Evolutionary conservation across 176 grass and related monocot species (phyloP), one percentile per base, ranked within the genome.

Genomic region (Secale cereale): DNA sequence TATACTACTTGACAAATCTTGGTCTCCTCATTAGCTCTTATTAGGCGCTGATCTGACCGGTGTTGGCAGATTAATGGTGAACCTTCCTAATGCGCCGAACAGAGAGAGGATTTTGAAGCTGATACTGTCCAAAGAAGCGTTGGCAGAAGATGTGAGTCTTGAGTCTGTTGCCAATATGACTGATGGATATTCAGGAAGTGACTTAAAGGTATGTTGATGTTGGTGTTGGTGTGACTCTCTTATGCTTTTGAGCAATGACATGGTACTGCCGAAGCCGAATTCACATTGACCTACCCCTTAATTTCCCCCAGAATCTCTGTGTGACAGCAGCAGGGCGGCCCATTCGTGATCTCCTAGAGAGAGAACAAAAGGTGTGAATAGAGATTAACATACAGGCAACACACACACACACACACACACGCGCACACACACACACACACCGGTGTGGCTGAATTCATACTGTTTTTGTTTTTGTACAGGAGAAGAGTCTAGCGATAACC

Each of bases 161-260:
- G 39, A 88, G 66, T 67, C 19, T 7, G 45, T 94, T 86, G 90
- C 95, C 45, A 94, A 91, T 82, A 92, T 82, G 86, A 91, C 95
- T 65, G 86, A 91, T 75, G 90, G 92, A 82, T 97, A 89, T 83
- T 97, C 92, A 52, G 95, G 92, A 78, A 94, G 92, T 76, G 92
- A 94, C 70, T 86, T 97, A 82, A 97, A 92, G 85, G 92, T 97
- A 80, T 63, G 40, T 41, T 40, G 37, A 40, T 40, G 37, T 40
- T 40, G 8, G 37, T 40, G 76, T 70, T 85, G 59, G 48, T 33
- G n/a, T 36, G 33, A 10, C 35, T 25, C 23, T 71, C 36, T 88
- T 36, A 8, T 86, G n/a, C 29, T 25, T 5, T 61, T 76, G 4
- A 81, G 30, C 17, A 76, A 36, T 59, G 25, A 73, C 43, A 65